Conservation (phyloP, 1,284 basidiomycete genomes). For the Pterulicium gracile region DNA sequence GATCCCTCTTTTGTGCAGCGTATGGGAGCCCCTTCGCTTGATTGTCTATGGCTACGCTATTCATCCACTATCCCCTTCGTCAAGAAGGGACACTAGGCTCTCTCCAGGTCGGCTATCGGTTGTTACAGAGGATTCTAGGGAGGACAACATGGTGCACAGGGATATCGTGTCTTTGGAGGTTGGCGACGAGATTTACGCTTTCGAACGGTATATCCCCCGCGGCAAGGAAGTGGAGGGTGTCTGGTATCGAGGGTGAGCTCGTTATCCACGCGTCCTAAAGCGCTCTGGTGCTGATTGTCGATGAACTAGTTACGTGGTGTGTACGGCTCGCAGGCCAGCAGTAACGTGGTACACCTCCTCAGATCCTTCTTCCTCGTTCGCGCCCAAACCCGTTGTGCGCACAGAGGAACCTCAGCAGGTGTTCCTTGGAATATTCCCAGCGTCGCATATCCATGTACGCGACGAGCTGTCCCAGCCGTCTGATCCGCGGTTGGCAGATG, state of each 20-base stretch:
- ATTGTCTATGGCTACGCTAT: constrained; percentile 79
- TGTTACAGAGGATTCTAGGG: constrained; percentile 58
- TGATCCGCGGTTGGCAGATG: constrained; percentile 62
- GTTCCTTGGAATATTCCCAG: constrained; percentile 93
- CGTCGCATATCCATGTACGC: constrained; percentile 81
- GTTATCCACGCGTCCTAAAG: constrained; percentile 1
- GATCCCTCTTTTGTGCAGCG: constrained; percentile 20
- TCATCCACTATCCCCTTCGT: constrained; percentile 61
- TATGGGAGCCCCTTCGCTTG: constrained; percentile 73
- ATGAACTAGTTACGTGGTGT: constrained; percentile 75
- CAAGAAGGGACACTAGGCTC: constrained; percentile 56
- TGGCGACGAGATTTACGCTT: constrained; percentile 95
- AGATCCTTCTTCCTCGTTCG: constrained; percentile 36
- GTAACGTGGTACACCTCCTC: constrained; percentile 50
- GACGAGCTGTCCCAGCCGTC: constrained; percentile 61
- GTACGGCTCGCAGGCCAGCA: constrained; percentile 61
- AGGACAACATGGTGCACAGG: constrained; percentile 52
- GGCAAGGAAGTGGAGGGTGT: constrained; percentile 65
- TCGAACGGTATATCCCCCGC: constrained; percentile 75
- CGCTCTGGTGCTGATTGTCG: constrained; percentile 9
- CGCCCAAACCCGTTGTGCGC: constrained; percentile 37
- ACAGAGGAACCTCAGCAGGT: constrained; percentile 76
- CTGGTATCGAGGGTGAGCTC: constrained; percentile 83
- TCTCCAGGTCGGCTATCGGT: constrained; percentile 49
- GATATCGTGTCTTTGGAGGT: constrained; percentile 79